Conservation (phyloP, 129 eudicot genomes). For the Saussurea involucrata region DNA sequence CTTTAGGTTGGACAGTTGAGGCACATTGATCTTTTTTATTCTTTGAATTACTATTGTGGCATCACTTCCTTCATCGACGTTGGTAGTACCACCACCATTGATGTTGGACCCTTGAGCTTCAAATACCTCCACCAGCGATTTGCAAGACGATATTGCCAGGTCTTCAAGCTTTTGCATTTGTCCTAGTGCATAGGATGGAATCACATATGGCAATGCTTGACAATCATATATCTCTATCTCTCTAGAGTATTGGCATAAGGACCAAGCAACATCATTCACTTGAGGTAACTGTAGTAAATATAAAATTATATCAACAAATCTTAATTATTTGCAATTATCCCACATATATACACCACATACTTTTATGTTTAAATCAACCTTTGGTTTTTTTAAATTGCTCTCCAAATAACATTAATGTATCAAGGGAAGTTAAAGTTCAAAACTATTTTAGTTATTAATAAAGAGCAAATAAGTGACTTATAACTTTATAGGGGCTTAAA, state of each 20-base stretch:
- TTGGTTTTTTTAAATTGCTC: no score
- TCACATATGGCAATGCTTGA: not conserved
- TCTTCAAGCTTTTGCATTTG: not conserved
- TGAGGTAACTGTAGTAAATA: no score
- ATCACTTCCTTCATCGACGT: not conserved
- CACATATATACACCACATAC: no score
- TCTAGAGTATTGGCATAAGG: not conserved
- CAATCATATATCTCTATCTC: not conserved
- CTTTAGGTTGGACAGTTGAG: not conserved
- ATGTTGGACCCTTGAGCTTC: not conserved
- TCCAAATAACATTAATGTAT: no score
- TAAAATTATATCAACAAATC: no score
- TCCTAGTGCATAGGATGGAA: not conserved
- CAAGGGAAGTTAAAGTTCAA: no score
- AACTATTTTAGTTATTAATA: no score
- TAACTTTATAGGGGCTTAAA: no score
- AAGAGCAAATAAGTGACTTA: no score
- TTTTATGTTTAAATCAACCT: no score
- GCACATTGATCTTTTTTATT: not conserved
- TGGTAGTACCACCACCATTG: not conserved
- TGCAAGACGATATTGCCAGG: not conserved
- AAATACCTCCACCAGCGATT: not conserved
- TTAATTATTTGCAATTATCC: no score
- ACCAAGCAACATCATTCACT: not conserved
- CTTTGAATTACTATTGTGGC: not conserved